These are phyloP conservation scores for Graphilbum ipis-grandicollis DNA, from an alignment of 2,329 filamentous ascomycete genomes.

Conservation along the genomic window DNA sequence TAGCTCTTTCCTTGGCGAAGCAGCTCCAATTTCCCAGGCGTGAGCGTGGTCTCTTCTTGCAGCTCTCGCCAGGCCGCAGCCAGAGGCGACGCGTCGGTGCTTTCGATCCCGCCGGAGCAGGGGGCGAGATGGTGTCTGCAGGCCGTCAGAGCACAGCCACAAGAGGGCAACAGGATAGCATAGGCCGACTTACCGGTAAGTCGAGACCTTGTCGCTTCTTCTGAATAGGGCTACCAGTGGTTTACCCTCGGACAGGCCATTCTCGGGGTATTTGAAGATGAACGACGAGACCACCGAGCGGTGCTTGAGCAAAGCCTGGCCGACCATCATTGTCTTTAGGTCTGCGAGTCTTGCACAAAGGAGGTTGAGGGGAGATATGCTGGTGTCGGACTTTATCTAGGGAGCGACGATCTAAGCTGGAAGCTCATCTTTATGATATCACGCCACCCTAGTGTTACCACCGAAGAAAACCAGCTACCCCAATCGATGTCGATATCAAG, in stretches of 20 bases:
- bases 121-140: constrained; percentile 38
- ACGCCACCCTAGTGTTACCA: background rate
- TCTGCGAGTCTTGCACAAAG: too few species aligned
- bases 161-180: background rate
- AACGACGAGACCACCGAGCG: constrained; percentile 31
- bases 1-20: constrained; percentile 42
- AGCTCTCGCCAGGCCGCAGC: constrained; percentile 45
- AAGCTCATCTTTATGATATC: too few species aligned
- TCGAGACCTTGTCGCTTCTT: constrained; percentile 38
- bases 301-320: constrained; percentile 16
- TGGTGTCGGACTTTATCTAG: too few species aligned
- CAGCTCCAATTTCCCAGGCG: constrained; percentile 25
- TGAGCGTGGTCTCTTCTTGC: constrained; percentile 41
- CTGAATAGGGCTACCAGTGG: constrained; percentile 42
- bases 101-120: constrained; percentile 43
- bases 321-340: too few species aligned
- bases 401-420: too few species aligned
- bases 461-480: constrained; percentile 6
- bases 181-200: constrained; percentile 32
- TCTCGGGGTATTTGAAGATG: constrained; percentile 21
- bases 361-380: too few species aligned
- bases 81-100: constrained; percentile 31
- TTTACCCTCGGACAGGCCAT: constrained; percentile 7
- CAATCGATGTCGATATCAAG: constrained; percentile 5
- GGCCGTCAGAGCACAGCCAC: background rate